Conservation (phyloP, 495 filamentous ascomycete genomes). For the Xylaria flabelliformis region DNA sequence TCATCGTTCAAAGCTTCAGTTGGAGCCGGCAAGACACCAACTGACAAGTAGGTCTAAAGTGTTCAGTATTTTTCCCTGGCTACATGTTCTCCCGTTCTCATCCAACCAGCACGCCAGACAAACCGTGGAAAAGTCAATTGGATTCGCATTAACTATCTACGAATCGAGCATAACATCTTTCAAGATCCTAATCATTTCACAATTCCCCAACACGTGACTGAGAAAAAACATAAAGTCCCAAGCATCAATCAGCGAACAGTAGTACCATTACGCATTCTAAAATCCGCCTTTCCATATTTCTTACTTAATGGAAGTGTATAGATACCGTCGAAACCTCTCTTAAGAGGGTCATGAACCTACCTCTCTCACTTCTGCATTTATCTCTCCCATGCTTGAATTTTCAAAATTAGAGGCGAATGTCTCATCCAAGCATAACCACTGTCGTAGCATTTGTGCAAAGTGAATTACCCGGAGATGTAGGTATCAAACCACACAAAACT, state of each 20-base stretch:
- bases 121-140: neutral
- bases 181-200: neutral
- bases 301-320: neutral
- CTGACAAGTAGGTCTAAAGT: neutral
- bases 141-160: neutral
- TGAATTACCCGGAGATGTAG: conserved; percentile 28
- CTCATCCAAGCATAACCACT: conserved; percentile 35
- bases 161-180: neutral
- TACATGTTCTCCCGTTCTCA: neutral
- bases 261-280: neutral
- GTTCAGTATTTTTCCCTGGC: neutral
- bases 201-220: neutral
- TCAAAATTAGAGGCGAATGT: conserved; percentile 33
- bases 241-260: neutral
- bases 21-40: neutral
- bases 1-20: neutral
- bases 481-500: conserved; percentile 32
- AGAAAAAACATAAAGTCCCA: neutral
- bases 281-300: neutral
- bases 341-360: neutral
- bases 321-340: neutral
- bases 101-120: neutral
- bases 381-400: neutral
- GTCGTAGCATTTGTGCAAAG: conserved; percentile 34
- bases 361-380: neutral